phyloP scores from a whole-genome alignment of 495 filamentous ascomycete species.

The Penicillium verhagenii region DNA sequence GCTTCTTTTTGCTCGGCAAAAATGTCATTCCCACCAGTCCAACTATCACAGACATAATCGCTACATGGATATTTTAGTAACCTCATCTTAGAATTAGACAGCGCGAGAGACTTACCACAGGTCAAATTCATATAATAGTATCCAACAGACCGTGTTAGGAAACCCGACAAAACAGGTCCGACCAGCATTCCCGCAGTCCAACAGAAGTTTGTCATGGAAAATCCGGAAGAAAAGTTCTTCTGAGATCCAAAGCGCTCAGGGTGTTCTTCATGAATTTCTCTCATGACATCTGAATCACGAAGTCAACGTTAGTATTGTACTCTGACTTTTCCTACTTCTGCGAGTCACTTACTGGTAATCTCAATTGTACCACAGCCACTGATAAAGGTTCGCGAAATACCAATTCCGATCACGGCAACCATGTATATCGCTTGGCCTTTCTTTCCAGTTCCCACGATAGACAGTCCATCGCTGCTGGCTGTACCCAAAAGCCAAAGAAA shows the following conservation, averaged over 20 bases:
- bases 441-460: background rate
- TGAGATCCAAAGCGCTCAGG: constrained; percentile 1
- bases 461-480: constrained; percentile 9
- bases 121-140: constrained; percentile 8
- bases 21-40: background rate
- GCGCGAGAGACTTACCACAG: constrained; percentile 3
- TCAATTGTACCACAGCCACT: background rate
- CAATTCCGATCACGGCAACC: background rate
- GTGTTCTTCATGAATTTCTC: background rate
- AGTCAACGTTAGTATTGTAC: background rate
- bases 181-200: constrained; percentile 4
- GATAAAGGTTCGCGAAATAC: background rate
- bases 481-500: constrained; percentile 9
- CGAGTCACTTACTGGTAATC: constrained; percentile 1
- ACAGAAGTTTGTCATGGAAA: constrained; percentile 1
- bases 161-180: constrained; percentile 2
- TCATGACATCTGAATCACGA: background rate
- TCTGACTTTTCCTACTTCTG: background rate
- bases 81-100: background rate
- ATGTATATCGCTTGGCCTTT: background rate
- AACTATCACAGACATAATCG: background rate
- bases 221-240: background rate
- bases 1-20: background rate
- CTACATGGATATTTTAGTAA: background rate
- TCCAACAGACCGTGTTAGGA: background rate